phyloP scores from a whole-genome alignment of 2,329 filamentous ascomycete genomes.

The Colletotrichum cordylinicola region DNA sequence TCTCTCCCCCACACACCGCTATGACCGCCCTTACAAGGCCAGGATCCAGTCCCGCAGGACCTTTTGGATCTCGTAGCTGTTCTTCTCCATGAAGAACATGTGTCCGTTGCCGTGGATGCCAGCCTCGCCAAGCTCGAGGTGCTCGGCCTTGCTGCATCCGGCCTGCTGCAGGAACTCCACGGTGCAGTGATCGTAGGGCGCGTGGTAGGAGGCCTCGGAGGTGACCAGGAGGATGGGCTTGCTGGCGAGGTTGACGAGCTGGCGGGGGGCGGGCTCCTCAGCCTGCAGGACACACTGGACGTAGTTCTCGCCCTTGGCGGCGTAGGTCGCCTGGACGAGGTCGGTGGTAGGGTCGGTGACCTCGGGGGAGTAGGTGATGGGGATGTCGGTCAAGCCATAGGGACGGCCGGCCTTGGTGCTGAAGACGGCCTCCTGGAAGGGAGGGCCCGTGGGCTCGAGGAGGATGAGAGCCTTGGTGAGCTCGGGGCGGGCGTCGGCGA shows the following conservation, averaged over 20 bases:
- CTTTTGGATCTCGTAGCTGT: constrained; percentile 43
- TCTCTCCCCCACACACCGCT: neutral
- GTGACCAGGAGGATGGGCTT: constrained; percentile 46
- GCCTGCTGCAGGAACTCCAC: constrained; percentile 48
- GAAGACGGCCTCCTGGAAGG: constrained; percentile 48
- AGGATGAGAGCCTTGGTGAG: constrained; percentile 47
- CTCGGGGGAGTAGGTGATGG: constrained; percentile 51
- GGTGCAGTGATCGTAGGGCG: constrained; percentile 49
- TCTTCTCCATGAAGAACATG: constrained; percentile 55
- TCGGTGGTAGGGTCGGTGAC: constrained; percentile 40
- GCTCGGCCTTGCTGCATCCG: constrained; percentile 37
- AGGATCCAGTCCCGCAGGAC: constrained; percentile 29
- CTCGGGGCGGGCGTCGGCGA: constrained; percentile 45
- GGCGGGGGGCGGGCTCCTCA: constrained; percentile 34
- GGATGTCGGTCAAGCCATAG: constrained; percentile 55
- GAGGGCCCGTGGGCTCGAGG: constrained; percentile 53
- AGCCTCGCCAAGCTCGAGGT: constrained; percentile 40
- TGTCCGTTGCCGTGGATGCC: constrained; percentile 52
- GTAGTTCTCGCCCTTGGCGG: constrained; percentile 25
- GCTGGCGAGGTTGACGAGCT: constrained; percentile 38
- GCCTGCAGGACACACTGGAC: constrained; percentile 40
- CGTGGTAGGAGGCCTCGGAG: constrained; percentile 48
- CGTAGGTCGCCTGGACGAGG: constrained; percentile 33
- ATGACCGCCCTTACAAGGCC: neutral
- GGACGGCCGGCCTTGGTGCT: constrained; percentile 35